Percentiles rank a stretch among this genome's conserved stretches.
Evolutionary conservation across 2,329 filamentous ascomycete species (phyloP).

Genomic region (Acarospora socialis): DNA sequence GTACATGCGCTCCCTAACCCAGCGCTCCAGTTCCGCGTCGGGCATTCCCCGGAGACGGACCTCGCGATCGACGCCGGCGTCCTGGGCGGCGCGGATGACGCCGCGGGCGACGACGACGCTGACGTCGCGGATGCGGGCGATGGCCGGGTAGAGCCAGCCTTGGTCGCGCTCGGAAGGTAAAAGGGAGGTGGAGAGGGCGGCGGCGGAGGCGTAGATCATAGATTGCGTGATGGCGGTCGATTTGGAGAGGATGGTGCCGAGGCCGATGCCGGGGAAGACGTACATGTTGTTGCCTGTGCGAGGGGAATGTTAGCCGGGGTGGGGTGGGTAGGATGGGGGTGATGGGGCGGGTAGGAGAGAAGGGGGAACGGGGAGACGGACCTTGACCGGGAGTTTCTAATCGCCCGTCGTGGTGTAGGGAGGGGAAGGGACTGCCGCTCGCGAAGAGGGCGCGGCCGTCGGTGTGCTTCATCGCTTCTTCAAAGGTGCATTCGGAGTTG

Average conservation of each 20-base stretch:
- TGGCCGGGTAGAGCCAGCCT: constrained; percentile 79
- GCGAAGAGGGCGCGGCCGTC: constrained; percentile 87
- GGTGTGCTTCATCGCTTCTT: constrained; percentile 81
- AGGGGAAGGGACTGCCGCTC: constrained; percentile 81
- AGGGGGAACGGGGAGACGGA: constrained; percentile 11
- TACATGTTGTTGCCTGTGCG: constrained; percentile 76
- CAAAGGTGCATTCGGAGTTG: constrained; percentile 96
- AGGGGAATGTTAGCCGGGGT: constrained; percentile 51
- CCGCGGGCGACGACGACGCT: constrained; percentile 74
- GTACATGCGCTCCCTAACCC: constrained; percentile 37
- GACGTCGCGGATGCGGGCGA: constrained; percentile 83
- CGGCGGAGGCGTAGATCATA: constrained; percentile 94
- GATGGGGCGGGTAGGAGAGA: too few relatives aligned
- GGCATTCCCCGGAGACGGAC: constrained; percentile 28
- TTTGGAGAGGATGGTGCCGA: constrained; percentile 86
- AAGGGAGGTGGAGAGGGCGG: constrained; percentile 53
- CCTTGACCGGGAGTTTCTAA: constrained; percentile 35
- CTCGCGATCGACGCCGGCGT: constrained; percentile 53
- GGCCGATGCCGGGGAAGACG: constrained; percentile 90
- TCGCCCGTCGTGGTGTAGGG: constrained; percentile 36
- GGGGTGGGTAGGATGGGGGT: constrained; percentile 49
- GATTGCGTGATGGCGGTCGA: constrained; percentile 73
- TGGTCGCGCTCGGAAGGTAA: constrained; percentile 67
- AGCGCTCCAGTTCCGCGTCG: constrained; percentile 30
- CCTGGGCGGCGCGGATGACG: constrained; percentile 83